A percentile compares a stretch with the other conserved stretches of the same genome.
These are phyloP conservation scores for Botrytis cinerea DNA, from an alignment of 2,329 filamentous ascomycete genomes.

Conservation along the genomic window DNA sequence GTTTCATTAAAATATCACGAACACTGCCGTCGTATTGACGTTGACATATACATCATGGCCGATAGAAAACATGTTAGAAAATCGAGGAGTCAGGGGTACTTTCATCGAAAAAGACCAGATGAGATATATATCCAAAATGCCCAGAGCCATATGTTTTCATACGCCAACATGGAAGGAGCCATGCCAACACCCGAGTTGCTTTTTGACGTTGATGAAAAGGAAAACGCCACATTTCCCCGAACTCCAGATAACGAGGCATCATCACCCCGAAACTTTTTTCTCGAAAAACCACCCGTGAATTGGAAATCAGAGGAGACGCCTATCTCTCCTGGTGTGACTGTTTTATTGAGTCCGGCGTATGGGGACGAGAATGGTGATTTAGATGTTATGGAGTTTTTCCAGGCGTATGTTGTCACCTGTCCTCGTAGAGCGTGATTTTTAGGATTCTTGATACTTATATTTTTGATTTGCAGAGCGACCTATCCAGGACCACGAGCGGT, in stretches of 20 bases:
- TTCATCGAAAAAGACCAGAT: conserved; percentile 6
- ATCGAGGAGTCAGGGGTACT: conserved; percentile 13
- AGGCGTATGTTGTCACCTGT: conserved; percentile 15
- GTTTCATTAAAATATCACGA: neutral
- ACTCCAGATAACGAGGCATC: neutral
- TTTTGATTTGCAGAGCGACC: conserved; percentile 1
- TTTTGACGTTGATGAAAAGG: neutral
- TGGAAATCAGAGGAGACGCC: neutral
- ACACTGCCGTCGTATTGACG: neutral
- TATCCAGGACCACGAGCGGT: conserved; percentile 15
- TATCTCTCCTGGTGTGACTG: conserved; percentile 21
- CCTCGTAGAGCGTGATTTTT: neutral
- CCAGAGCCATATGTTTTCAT: neutral
- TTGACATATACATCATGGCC: neutral
- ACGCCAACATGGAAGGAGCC: neutral
- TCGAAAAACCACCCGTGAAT: conserved; percentile 6
- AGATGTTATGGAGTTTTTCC: conserved; percentile 22
- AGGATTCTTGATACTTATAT: neutral
- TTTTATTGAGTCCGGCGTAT: conserved; percentile 16
- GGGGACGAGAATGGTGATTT: conserved; percentile 13
- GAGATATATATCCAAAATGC: conserved; percentile 17
- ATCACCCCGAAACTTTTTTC: conserved; percentile 17
- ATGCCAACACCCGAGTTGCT: neutral
- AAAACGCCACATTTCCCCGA: neutral
- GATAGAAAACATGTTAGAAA: conserved; percentile 5